Evolutionary conservation across 1,284 basidiomycete genomes (phyloP).

Genomic region (Leccinum pachyderme): DNA sequence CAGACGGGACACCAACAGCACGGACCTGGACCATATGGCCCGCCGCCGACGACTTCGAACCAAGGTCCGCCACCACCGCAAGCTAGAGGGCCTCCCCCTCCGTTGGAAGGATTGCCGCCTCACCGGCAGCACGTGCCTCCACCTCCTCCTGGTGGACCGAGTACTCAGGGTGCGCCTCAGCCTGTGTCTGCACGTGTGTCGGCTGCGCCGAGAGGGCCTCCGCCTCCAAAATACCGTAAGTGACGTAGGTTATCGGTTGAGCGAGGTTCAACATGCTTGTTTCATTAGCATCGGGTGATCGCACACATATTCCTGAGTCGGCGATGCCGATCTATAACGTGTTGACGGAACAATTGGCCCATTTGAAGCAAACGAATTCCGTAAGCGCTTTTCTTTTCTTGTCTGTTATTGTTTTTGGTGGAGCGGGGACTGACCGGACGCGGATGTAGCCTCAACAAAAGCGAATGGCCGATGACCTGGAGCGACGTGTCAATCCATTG

Average conservation of each 20-base stretch:
- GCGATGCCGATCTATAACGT: slow-evolving; percentile 67
- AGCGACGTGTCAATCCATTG: slow-evolving; percentile 81
- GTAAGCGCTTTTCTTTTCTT: slow-evolving; percentile 47
- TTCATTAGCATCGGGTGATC: slow-evolving; percentile 78
- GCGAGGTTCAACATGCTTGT: background rate
- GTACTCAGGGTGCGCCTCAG: slow-evolving; percentile 17
- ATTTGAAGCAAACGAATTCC: slow-evolving; percentile 68
- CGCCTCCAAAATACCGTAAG: slow-evolving; percentile 84
- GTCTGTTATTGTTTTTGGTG: background rate
- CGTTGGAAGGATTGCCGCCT: slow-evolving; percentile 23
- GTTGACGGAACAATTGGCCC: slow-evolving; percentile 60
- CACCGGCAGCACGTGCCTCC: slow-evolving; percentile 26
- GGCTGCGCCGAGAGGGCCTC: slow-evolving; percentile 38
- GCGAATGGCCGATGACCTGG: slow-evolving; percentile 85
- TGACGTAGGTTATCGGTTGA: slow-evolving; percentile 20
- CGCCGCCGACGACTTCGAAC: slow-evolving; percentile 13
- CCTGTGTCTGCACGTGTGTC: slow-evolving; percentile 36
- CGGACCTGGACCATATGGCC: slow-evolving; percentile 15
- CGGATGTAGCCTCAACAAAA: slow-evolving; percentile 68
- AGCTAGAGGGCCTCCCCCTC: slow-evolving; percentile 20
- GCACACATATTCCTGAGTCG: slow-evolving; percentile 82
- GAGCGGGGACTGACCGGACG: background rate
- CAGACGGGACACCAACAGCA: slow-evolving; percentile 7
- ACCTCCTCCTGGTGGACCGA: slow-evolving; percentile 41
- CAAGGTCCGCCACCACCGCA: slow-evolving; percentile 21